Evolutionary conservation across 306 rosid species (phyloP).

Genomic region (Lagenaria siceraria): DNA sequence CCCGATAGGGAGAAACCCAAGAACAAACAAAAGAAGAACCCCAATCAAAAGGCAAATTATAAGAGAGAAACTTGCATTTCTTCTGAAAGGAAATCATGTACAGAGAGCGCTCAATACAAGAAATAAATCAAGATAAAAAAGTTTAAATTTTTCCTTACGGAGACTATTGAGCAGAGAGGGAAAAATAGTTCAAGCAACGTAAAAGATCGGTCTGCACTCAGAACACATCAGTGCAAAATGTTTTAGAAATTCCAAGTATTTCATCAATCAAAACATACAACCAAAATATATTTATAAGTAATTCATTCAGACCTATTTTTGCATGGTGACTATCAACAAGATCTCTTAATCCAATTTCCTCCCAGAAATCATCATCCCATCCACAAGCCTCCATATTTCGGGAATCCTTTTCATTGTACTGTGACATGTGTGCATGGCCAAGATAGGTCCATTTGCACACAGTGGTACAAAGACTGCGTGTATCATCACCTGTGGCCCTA

Average conservation of each 20-base stretch:
- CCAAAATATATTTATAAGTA: neutral
- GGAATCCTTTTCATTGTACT: constrained; percentile 48
- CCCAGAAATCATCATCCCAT: constrained; percentile 99
- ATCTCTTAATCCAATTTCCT: constrained; percentile 96
- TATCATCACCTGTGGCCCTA: constrained; percentile 96
- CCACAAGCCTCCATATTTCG: constrained; percentile 94
- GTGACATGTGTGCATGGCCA: constrained; percentile 97
- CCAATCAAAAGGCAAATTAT: neutral
- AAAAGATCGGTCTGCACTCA: neutral
- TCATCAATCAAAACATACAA: constrained; percentile 6
- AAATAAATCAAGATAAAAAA: neutral
- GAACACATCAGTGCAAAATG: neutral
- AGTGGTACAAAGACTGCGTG: constrained; percentile 91
- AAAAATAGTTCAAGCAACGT: neutral
- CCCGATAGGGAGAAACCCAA: too few relatives aligned
- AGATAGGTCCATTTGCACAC: constrained; percentile 98
- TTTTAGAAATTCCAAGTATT: neutral
- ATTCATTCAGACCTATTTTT: constrained; percentile 59
- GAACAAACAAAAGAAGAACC: too few relatives aligned
- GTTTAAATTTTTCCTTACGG: neutral
- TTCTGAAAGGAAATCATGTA: neutral
- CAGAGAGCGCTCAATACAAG: neutral
- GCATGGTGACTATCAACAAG: constrained; percentile 94
- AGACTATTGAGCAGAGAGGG: neutral
- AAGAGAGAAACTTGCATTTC: neutral